Evolutionary conservation across 441 rosid species (phyloP).

Genomic region (Geranium incanum): DNA sequence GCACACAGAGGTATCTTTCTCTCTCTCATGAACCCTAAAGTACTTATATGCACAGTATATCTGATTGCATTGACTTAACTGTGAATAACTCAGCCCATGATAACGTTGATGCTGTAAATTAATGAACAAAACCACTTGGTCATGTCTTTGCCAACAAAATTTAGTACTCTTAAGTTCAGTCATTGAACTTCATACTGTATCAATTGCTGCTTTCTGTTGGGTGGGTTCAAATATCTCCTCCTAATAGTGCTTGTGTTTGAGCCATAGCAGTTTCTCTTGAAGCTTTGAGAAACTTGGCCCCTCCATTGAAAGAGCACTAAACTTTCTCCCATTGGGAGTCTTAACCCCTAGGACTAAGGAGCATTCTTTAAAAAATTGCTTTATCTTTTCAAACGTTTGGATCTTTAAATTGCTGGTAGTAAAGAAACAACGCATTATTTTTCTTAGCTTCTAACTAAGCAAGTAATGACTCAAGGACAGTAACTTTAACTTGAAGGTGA

Average conservation of each 20-base stretch:
- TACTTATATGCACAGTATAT: not conserved
- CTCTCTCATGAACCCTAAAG: not conserved
- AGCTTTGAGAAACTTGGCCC: not conserved
- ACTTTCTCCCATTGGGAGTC: not conserved
- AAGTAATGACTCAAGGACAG: not conserved
- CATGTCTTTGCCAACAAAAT: not conserved
- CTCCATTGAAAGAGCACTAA: not conserved
- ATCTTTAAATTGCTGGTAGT: not conserved
- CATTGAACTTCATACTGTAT: not conserved
- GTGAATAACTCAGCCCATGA: not conserved
- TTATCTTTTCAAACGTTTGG: not conserved
- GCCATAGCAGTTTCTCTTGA: not conserved
- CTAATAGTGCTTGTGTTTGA: not conserved
- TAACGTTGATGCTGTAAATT: not conserved
- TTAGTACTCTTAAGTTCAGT: not conserved
- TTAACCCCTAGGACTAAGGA: not conserved
- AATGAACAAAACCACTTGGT: not conserved
- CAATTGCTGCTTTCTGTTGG: not conserved
- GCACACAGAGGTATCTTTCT: conserved; percentile 63
- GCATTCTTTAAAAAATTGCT: too few species aligned
- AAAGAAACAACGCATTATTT: not conserved
- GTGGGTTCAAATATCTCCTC: not conserved
- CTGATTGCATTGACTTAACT: not conserved
- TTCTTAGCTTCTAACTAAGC: not conserved
- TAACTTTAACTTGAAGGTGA: not conserved